These are phyloP conservation scores for Cladosporium sp. DNA, from an alignment of 2,329 filamentous ascomycete genomes.

Conservation along the genomic window DNA sequence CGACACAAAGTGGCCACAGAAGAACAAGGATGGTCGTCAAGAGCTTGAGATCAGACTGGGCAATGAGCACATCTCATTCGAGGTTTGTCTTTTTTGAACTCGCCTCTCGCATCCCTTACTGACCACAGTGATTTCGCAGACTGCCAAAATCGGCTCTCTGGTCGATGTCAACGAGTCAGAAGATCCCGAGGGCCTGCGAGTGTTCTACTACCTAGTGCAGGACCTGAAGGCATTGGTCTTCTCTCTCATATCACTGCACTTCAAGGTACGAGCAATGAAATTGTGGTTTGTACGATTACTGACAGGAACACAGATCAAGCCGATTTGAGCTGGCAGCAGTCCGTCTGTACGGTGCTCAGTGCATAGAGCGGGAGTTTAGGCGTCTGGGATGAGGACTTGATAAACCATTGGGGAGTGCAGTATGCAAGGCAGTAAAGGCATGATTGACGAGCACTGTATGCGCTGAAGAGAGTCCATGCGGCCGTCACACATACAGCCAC, in stretches of 20 bases:
- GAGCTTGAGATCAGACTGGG: constrained; percentile 93
- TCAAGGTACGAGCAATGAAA: constrained; percentile 64
- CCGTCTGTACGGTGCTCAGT: constrained; percentile 4
- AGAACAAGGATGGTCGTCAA: constrained; percentile 97
- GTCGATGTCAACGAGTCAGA: constrained; percentile 96
- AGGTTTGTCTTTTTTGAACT: constrained; percentile 58
- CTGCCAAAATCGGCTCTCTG: constrained; percentile 94
- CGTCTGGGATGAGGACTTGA: constrained; percentile 5
- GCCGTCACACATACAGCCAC: background rate
- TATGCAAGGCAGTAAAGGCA: background rate
- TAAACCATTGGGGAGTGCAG: background rate
- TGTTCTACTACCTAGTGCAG: constrained; percentile 98
- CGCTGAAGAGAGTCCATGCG: background rate
- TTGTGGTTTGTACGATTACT: background rate
- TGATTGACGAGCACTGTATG: background rate
- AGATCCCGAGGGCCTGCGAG: constrained; percentile 90
- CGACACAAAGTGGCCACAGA: constrained; percentile 96
- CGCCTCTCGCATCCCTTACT: background rate
- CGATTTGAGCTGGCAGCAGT: constrained; percentile 26
- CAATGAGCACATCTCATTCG: constrained; percentile 95
- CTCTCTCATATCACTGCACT: constrained; percentile 92
- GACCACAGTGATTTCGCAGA: constrained; percentile 56
- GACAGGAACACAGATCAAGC: constrained; percentile 32
- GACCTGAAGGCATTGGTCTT: constrained; percentile 96
- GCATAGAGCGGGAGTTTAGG: constrained; percentile 17